Conservation (phyloP, 192 early-diverging fungal species). For the Haplosporangium gracile region DNA sequence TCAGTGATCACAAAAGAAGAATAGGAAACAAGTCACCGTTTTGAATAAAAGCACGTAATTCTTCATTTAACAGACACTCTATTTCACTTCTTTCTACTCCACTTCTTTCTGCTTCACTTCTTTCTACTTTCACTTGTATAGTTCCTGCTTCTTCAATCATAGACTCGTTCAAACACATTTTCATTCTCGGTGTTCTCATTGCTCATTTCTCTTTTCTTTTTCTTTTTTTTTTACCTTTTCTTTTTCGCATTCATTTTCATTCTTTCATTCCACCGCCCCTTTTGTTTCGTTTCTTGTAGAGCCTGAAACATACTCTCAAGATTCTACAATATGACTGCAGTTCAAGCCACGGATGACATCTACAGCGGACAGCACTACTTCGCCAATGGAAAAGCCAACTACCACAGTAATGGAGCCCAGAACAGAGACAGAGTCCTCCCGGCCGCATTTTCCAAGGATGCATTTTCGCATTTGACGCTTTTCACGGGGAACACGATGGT, state of each 20-base stretch:
- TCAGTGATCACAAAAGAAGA: neutral
- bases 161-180: constrained; percentile 1
- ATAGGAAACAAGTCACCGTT: neutral
- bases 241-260: neutral
- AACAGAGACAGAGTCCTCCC: neutral
- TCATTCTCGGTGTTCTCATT: constrained; percentile 1
- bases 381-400: constrained; percentile 2
- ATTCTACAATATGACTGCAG: constrained; percentile 24
- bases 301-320: neutral
- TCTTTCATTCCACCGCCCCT: neutral
- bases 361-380: neutral
- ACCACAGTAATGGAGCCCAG: neutral
- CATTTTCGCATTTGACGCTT: constrained; percentile 55
- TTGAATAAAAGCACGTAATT: neutral
- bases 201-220: neutral
- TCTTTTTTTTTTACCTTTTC: neutral
- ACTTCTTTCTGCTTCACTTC: constrained; percentile 2
- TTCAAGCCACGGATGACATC: constrained; percentile 14
- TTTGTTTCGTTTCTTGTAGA: neutral
- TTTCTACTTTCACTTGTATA: neutral
- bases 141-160: neutral
- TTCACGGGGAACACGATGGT: constrained; percentile 65
- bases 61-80: too few relatives aligned
- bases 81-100: neutral
- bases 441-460: constrained; percentile 20